Evolutionary conservation across 2,329 filamentous ascomycete genomes (phyloP), one percentile per base, ranked within the genome.

Genomic region (Hymenoscyphus fraxineus): DNA sequence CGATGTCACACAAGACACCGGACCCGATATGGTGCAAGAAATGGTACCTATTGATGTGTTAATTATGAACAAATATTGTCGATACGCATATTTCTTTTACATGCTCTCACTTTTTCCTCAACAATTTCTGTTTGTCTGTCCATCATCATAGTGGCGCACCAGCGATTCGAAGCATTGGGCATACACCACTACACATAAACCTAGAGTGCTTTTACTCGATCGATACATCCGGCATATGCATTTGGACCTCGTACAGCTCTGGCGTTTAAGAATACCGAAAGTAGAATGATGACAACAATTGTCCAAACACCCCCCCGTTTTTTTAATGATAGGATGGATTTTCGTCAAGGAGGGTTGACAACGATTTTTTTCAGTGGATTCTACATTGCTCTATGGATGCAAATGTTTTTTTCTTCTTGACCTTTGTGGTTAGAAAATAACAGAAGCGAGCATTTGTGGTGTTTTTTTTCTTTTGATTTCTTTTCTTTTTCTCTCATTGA

Each of bases 161-260:
- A 71, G 72, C 72, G 71, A 70, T 69, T 69, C 41, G 65, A 65
- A 64, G 66, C 69, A 72, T 70, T 67, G 51, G 62, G 61, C 62
- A 69, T 67, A 51, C 58, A 61, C 60, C 65, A 64, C 47, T 55
- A 64, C 62, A 63, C 40, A 47, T 35, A 31, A 58, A 35, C 35
- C 58, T 66, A 60, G 56, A 56, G 62, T 67, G 66, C 56, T 66
- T 66, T 55, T 39, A 59, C 60, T 61, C 47, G 54, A 66, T 59
- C 61, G 51, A 44, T 35, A 35, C 35, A 60, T 61, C 57, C 60
- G 64, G 63, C 67, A 66, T 67, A 59, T 65, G 64, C 67, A 66
- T 69, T 68, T 65, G 64, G 61, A 65, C 56, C 47, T 61, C 65
- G 40, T 66, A 58, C 63, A 63, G 38, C 65, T 58, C 68, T 71